Evolutionary conservation across 306 rosid genomes (phyloP).

Genomic region (Benincasa hispida): DNA sequence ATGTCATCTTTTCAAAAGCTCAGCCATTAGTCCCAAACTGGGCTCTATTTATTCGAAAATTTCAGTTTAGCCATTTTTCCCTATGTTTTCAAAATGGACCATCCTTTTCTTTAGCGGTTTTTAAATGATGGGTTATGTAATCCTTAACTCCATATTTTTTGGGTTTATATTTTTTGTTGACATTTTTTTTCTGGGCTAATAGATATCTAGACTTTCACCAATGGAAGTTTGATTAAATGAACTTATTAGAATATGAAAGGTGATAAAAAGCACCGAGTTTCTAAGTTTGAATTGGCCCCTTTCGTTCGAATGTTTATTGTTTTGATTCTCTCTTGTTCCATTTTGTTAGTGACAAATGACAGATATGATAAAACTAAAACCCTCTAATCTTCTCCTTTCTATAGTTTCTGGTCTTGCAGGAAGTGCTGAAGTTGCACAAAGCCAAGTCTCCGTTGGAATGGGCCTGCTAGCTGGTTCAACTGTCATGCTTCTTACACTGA

Average conservation of each 20-base stretch:
- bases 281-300: background rate
- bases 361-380: background rate
- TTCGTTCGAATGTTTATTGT: background rate
- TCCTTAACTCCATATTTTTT: background rate
- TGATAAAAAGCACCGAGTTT: background rate
- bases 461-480: slow-evolving; percentile 66
- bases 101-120: background rate
- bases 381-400: background rate
- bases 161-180: background rate
- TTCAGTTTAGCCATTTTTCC: background rate
- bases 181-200: no score
- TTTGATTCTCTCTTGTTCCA: background rate
- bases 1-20: background rate
- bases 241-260: background rate
- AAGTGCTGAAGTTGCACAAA: slow-evolving; percentile 37
- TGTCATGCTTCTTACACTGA: slow-evolving; percentile 53
- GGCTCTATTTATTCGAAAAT: background rate
- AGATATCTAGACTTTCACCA: background rate
- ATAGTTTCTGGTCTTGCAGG: slow-evolving; percentile 67
- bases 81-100: background rate
- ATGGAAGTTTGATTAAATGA: background rate
- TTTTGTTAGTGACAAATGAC: background rate
- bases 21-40: background rate
- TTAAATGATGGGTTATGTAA: background rate
- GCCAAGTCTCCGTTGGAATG: slow-evolving; percentile 69